These are phyloP conservation scores for Aspergillus panamensis DNA, from an alignment of 495 filamentous ascomycete species.

Conservation along the genomic window DNA sequence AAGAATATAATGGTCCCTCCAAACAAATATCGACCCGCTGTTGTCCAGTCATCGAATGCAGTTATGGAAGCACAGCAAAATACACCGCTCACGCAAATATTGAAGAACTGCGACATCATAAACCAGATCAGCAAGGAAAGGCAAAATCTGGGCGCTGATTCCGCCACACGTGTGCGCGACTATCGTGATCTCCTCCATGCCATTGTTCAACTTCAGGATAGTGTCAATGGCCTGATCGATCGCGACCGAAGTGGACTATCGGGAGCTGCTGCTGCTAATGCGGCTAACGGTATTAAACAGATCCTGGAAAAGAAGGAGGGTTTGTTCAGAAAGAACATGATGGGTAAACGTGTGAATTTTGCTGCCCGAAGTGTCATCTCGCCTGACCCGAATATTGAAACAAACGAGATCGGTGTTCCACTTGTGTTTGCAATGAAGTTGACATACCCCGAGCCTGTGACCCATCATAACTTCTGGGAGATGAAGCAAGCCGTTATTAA, in stretches of 20 bases:
- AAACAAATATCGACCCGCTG: conserved; percentile 87
- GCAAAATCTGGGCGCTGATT: conserved; percentile 43
- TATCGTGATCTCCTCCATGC: conserved; percentile 64
- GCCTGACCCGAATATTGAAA: conserved; percentile 97
- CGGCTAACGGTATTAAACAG: conserved; percentile 81
- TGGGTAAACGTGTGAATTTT: conserved; percentile 99
- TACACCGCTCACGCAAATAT: conserved; percentile 72
- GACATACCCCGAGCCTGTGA: conserved; percentile 96
- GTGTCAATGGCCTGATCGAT: conserved; percentile 88
- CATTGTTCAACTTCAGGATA: conserved; percentile 79
- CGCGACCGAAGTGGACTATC: conserved; percentile 75
- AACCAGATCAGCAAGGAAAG: conserved; percentile 74
- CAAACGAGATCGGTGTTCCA: conserved; percentile 96
- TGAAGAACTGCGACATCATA: conserved; percentile 66
- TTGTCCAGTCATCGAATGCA: conserved; percentile 69
- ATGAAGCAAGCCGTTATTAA: conserved; percentile 96
- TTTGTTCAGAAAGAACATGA: conserved; percentile 98
- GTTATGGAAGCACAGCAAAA: conserved; percentile 87
- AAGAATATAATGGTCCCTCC: conserved; percentile 81
- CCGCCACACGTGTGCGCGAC: conserved; percentile 42
- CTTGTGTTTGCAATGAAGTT: conserved; percentile 94
- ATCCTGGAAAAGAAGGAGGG: conserved; percentile 98
- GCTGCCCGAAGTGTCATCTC: conserved; percentile 97
- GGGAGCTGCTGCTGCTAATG: conserved; percentile 53
- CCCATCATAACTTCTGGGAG: conserved; percentile 92